Evolutionary conservation across 192 early-diverging fungal genomes (phyloP), one percentile per base, ranked within the genome.

Genomic region (Coemansia asiatica): DNA sequence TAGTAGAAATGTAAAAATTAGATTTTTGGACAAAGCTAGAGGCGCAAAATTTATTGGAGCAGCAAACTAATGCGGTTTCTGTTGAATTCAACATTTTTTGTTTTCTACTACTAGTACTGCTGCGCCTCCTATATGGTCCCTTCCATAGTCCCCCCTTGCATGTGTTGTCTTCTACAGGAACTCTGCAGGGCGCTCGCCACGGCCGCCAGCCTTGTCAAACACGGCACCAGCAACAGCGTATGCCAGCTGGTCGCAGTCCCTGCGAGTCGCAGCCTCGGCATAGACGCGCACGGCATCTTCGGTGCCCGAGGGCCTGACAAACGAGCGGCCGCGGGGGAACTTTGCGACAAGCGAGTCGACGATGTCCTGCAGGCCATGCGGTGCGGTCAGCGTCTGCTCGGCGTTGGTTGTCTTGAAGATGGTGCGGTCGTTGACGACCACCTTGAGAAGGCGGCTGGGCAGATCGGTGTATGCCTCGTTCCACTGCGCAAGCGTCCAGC

Each of bases 231-330:
- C 92, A 60, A 99, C 90, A 15, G 87, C 89, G 73, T 88, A 89
- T 23, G 93, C 86, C 46, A 99, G 84, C 61, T 90, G 85, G 61
- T 98, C 96, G 49, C 92, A 92, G 64, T 98, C 90, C 10, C 90
- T 81, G 48, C 90, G 87, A 1, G 96, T 95, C 36, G 92, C 93
- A 21, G 98, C 98, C 81, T 99, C 98, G 33, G 98, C 96, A 71
- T 99, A 99, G 15, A 99, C 95, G 54, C 98, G 91, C 19, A 99
- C 98, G 12, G 95, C 92, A 71, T 99, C 98, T 75, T 99, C 98
- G 25, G 98, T 99, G 31, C 98, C 98, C 13, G 95, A 97, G 19
- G 98, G 95, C 73, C 95, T 86, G 27, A 98, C 96, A 87, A 99
- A 99, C 4, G 94, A 93, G 50, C 98, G 86, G 38, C 96, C 96